Evolutionary conservation across 495 filamentous ascomycete genomes (phyloP).

Genomic region (Durotheca rogersii): DNA sequence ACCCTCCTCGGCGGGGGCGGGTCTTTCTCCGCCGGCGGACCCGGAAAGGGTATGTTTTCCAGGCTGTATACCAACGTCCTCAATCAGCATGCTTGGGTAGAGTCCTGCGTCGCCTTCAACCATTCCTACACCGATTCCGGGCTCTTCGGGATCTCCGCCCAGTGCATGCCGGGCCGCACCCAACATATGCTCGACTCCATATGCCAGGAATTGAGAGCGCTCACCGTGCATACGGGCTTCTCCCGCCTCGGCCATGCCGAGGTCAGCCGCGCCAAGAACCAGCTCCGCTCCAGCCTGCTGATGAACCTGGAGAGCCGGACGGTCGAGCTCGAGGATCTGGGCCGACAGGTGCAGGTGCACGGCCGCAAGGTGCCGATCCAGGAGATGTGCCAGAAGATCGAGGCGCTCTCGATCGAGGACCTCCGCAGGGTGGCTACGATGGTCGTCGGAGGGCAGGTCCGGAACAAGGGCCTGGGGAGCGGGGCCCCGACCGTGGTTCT

Average conservation of each 20-base stretch:
- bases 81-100: slow-evolving; percentile 96
- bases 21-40: slow-evolving; percentile 95
- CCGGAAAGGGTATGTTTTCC: slow-evolving; percentile 98
- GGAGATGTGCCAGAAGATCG: slow-evolving; percentile 91
- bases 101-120: slow-evolving; percentile 93
- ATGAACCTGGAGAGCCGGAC: slow-evolving; percentile 98
- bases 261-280: slow-evolving; percentile 97
- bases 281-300: slow-evolving; percentile 82
- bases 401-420: slow-evolving; percentile 76
- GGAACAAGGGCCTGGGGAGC: slow-evolving; percentile 75
- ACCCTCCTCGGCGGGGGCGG: slow-evolving; percentile 94
- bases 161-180: slow-evolving; percentile 74
- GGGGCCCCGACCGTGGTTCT: slow-evolving; percentile 93
- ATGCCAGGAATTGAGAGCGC: slow-evolving; percentile 79
- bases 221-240: slow-evolving; percentile 71
- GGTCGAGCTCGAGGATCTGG: slow-evolving; percentile 98
- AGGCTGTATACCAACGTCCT: slow-evolving; percentile 96
- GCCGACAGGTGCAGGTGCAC: slow-evolving; percentile 93
- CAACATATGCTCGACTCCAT: slow-evolving; percentile 86
- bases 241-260: slow-evolving; percentile 69
- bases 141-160: slow-evolving; percentile 88
- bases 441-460: slow-evolving; percentile 74
- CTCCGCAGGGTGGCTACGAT: slow-evolving; percentile 78
- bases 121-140: slow-evolving; percentile 95
- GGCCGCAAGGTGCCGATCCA: slow-evolving; percentile 84